Evolutionary conservation across 768 basidiomycete genomes (phyloP).

Genomic region (Termitomyces sp.): DNA sequence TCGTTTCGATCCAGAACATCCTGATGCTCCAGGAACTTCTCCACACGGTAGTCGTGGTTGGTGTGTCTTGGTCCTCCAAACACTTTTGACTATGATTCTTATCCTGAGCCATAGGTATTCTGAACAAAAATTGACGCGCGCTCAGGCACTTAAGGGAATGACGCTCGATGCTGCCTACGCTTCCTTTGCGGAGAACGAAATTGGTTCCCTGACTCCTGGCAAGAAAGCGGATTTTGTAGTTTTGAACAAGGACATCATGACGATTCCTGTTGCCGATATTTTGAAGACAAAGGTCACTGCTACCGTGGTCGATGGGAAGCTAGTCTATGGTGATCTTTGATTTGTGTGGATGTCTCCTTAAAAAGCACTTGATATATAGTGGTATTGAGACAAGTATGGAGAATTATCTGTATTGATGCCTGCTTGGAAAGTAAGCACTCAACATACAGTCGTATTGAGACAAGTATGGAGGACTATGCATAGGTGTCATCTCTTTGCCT

Average conservation of each 20-base stretch:
- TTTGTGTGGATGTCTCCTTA: neutral
- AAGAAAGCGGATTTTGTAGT: conserved; percentile 89
- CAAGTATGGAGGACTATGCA: no score
- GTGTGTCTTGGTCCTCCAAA: conserved; percentile 33
- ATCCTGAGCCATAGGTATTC: conserved; percentile 55
- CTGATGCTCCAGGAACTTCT: conserved; percentile 56
- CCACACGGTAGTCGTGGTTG: conserved; percentile 84
- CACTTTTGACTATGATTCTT: neutral
- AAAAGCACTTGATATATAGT: no score
- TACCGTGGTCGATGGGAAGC: conserved; percentile 71
- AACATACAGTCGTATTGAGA: no score
- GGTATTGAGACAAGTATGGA: no score
- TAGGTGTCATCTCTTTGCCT: no score
- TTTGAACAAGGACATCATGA: conserved; percentile 77
- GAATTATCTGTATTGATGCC: no score
- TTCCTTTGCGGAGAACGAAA: conserved; percentile 62
- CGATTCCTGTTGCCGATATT: conserved; percentile 52
- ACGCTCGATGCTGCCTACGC: conserved; percentile 89
- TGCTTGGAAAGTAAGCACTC: no score
- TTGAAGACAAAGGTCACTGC: conserved; percentile 58
- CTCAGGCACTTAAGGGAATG: conserved; percentile 86
- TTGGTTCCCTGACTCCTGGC: conserved; percentile 70
- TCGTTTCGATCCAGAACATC: conserved; percentile 1
- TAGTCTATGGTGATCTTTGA: conserved; percentile 47
- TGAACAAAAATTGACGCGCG: conserved; percentile 66